Evolutionary conservation across 1,284 basidiomycete genomes (phyloP), one percentile per base, ranked within the genome.

Genomic region (Cutaneotrichosporon sp.): DNA sequence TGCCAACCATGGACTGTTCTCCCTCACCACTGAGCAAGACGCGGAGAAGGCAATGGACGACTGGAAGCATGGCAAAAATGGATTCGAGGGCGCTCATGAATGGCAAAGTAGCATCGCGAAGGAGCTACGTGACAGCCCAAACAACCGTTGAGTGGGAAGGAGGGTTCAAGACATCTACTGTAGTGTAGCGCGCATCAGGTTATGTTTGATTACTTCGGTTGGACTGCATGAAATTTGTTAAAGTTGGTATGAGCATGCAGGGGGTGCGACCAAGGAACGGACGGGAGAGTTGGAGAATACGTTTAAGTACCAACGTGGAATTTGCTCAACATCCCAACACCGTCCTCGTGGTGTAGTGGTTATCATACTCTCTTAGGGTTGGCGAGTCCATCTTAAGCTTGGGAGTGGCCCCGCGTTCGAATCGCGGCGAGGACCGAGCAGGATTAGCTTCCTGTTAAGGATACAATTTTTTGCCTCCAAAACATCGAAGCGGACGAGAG

Each of bases 21-120:
- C 93, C 10, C 86, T 92, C 82, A 90, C 86, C 8, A 83, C 79
- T 3, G 77, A 78, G 15, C 81, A 86, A 58, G 91, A 92, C 63
- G 89, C 94, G 33, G 82, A 86, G 66, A 79, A 88, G 68, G 89
- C 92, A 0, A 73, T 97, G 52, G 66, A 83, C 41, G 93, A 97
- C 69, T 96, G 88, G 69, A 86, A 85, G 75, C 73, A 77, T 41
- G 85, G 83, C 17, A 76, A 67, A 58, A 96, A 97, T 68, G 93
- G 93, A 0, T 97, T 97, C 69, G 93, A 97, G 75, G 85, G 85
- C 46, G 90, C 90, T 0, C 84, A 85, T 52, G 83, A 80, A 4
- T 97, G 92, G 93, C 82, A 85, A 76, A 90, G 87, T 64, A 79
- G 85, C 69, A 93, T 30, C 10, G 26, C 26, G 26, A 30, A 30